Evolutionary conservation across 331 rosid genomes (phyloP), one percentile per base, ranked within the genome.

Genomic region (Erythrophleum ivorense): DNA sequence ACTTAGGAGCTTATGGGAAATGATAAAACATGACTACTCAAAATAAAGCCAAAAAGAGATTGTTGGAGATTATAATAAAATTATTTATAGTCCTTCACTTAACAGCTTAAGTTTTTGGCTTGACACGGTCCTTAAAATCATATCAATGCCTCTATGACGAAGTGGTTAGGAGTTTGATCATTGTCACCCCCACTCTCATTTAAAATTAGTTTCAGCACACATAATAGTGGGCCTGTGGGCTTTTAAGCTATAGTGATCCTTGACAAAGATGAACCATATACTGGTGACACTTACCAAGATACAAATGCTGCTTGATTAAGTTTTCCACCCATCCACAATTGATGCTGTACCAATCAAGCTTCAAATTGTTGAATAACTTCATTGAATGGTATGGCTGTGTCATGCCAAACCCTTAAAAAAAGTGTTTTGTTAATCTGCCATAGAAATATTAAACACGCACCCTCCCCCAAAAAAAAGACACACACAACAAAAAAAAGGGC

Each of bases 381-480:
- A 72, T 83, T 83, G 78, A 89, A 95, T 68, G 86, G 86, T 77
- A 95, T 88, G 72, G 98, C 93, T 63, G 98, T 95, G 82, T 93
- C 98, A 78, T 95, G 96, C 98, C 98, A 95, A 83, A 95, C 98
- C 83, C 98, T 95, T 86, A 52, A 66, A n/a, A 55, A 38, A 34
- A 60, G 2, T 52, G 6, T 63, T 34, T n/a, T 63, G 52, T 18
- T 4, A 74, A 71, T 72, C 48, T 18, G 64, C 64, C 19, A 52
- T 50, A 54, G 41, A 54, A 74, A 49, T 34, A 24, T 46, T 70
- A 9, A 24, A 66, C 41, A 59, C 0, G 40, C 3, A 1, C 29
- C 41, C 31, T 50, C 43, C 67, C 9, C 33, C 3, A 49, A 49
- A 36, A 7, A n/a, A 57, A 60, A 58, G 9, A 21, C 9, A 12